Base-by-base conservation (phyloP, 495 filamentous ascomycete species). In the Astrocystis sublimbata region DNA sequence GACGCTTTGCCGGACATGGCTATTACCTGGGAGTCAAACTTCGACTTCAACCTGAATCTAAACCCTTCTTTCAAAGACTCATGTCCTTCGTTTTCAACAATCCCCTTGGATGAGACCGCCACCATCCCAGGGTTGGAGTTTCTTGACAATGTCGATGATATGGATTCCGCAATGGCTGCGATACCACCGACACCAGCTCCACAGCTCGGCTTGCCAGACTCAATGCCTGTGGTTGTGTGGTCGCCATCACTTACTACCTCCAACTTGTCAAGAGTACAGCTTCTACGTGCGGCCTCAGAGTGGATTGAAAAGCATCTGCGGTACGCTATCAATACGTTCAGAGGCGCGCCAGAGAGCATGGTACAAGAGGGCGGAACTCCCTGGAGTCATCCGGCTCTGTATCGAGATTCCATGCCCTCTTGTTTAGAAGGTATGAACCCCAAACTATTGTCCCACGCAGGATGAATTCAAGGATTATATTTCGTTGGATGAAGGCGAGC, bases 351-450 rank as follows among this genome's bases (percentile, higher is more conserved):
- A 0, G 70, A 66, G 30, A 79, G 71, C 63, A 80, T 84, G 78
- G 78, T 83, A 1, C 57, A 71, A 3, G 72, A 81, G 65, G 80
- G 75, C 42, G 71, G 73, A 53, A 83, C 78, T 0, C 77, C 77
- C 0, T 85, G 81, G 81, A 75, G 73, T 57, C 81, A 85, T 62
- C 73, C 68, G 1, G 65, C 72, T 13, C 68, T 85, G 0, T 84
- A 84, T 58, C 65, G 70, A 40, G 71, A 75, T 15, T 51, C 67
- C 6, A 82, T 84, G 80, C 82, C 82, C 0, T 62, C 65, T 19
- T 71, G 61, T 3, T 75, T 85, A 65, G 76, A 84, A 71, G 82
- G 82, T 80, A 71, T 38, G 23, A 24, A 42, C 35, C 45, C 45
- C 10, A 30, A 6, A 30, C 31, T 40, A 10, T 28, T 58, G 17